Percentiles rank a stretch among this genome's conserved stretches.
Conservation (phyloP, 2,329 filamentous ascomycete genomes). For the Truncatella angustata region DNA sequence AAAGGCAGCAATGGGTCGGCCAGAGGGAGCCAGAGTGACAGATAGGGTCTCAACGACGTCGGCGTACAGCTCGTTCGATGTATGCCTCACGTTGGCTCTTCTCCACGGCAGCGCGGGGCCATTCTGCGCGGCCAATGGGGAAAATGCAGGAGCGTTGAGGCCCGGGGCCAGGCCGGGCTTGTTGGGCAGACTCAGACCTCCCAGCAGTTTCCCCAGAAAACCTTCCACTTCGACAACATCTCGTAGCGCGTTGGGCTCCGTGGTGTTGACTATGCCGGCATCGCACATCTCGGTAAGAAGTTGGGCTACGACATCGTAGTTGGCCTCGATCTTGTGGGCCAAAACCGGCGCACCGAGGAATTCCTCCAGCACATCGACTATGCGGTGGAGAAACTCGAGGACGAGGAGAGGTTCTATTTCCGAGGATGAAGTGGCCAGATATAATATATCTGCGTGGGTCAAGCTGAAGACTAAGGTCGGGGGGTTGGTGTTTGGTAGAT, state of each 20-base stretch:
- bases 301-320: slow-evolving; percentile 92
- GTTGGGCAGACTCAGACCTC: slow-evolving; percentile 77
- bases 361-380: slow-evolving; percentile 90
- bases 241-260: slow-evolving; percentile 87
- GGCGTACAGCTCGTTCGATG: slow-evolving; percentile 95
- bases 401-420: slow-evolving; percentile 88
- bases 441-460: slow-evolving; percentile 81
- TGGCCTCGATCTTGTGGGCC: slow-evolving; percentile 80
- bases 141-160: slow-evolving; percentile 36
- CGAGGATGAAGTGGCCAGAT: slow-evolving; percentile 78
- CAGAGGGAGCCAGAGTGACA: slow-evolving; percentile 87
- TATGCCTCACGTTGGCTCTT: slow-evolving; percentile 87
- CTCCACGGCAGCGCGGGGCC: slow-evolving; percentile 76
- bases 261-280: slow-evolving; percentile 82
- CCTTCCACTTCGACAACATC: slow-evolving; percentile 92
- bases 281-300: slow-evolving; percentile 96
- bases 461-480: slow-evolving; percentile 88
- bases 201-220: slow-evolving; percentile 83
- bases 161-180: slow-evolving; percentile 41
- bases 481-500: slow-evolving; percentile 77
- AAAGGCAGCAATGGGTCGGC: slow-evolving; percentile 80
- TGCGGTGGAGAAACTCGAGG: slow-evolving; percentile 90
- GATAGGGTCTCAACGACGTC: slow-evolving; percentile 89
- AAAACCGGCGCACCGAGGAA: slow-evolving; percentile 87
- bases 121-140: slow-evolving; percentile 43